Conservation (phyloP, 1,139 yeast species). For the Oligophagozyma castellii region DNA sequence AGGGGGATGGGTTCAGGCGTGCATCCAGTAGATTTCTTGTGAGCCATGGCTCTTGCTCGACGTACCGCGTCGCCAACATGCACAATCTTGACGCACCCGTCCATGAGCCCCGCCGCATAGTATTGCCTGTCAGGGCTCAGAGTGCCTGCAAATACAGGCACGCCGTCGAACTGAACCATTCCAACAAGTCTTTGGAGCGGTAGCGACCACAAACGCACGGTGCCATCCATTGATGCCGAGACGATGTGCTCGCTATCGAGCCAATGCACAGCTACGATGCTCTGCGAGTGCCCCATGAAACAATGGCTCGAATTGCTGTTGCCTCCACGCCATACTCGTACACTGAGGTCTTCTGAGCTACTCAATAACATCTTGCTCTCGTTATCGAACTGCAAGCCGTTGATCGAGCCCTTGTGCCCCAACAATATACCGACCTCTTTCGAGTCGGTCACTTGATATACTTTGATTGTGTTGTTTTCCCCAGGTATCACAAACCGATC, state of each 20-base stretch:
- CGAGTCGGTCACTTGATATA: constrained; percentile 40
- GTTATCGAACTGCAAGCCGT: constrained; percentile 41
- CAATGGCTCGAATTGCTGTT: constrained; percentile 34
- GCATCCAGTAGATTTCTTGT: no score
- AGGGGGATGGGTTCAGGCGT: constrained; percentile 5
- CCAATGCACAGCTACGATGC: constrained; percentile 46
- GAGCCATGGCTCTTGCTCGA: no score
- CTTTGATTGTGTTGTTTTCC: constrained; percentile 38
- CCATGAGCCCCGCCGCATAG: constrained; percentile 51
- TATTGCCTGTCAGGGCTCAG: constrained; percentile 36
- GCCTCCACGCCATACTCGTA: constrained; percentile 63
- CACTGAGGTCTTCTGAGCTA: constrained; percentile 60
- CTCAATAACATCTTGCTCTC: constrained; percentile 46
- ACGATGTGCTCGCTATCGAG: constrained; percentile 27
- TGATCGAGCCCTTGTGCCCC: constrained; percentile 56
- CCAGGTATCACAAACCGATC: constrained; percentile 60
- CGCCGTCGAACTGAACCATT: constrained; percentile 30
- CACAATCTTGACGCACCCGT: constrained; percentile 28
- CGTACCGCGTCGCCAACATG: no score
- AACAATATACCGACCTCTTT: constrained; percentile 45
- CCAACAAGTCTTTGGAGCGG: constrained; percentile 28
- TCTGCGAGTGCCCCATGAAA: constrained; percentile 39
- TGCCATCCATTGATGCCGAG: constrained; percentile 58
- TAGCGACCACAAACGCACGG: constrained; percentile 52
- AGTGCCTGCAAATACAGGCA: constrained; percentile 40